phyloP scores from a whole-genome alignment of 225 moss, liverwort and hornwort genomes.

The Pseudoscleropodium purum region DNA sequence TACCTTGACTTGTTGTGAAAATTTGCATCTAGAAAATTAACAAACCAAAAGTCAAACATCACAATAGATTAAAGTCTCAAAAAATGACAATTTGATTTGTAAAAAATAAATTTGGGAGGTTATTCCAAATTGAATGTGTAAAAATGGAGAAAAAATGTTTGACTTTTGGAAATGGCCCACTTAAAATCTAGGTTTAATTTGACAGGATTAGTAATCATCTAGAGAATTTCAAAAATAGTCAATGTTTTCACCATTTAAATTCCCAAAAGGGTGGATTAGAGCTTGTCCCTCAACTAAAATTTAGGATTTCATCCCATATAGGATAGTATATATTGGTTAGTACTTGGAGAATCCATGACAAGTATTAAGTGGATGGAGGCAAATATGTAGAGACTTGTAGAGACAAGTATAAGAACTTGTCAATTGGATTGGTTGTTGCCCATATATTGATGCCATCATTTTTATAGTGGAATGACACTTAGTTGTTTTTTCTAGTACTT shows the following conservation, averaged over 20 bases:
- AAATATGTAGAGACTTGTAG: neutral
- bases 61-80: neutral
- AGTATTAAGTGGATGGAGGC: neutral
- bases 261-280: neutral
- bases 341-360: neutral
- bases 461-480: neutral
- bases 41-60: neutral
- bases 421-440: accelerated
- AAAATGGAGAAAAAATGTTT: neutral
- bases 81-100: neutral
- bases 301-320: neutral
- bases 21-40: neutral
- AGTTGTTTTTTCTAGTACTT: neutral
- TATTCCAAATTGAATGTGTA: too few species aligned
- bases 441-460: neutral
- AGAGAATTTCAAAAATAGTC: neutral
- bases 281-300: neutral
- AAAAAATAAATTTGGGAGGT: neutral
- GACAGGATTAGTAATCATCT: neutral
- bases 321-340: neutral
- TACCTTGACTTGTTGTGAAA: neutral
- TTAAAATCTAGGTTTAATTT: neutral
- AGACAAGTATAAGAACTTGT: neutral
- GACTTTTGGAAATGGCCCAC: neutral
- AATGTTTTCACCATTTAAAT: neutral